phyloP scores from a whole-genome alignment of 805 yeast species.

The Pichia cephalocereana region DNA sequence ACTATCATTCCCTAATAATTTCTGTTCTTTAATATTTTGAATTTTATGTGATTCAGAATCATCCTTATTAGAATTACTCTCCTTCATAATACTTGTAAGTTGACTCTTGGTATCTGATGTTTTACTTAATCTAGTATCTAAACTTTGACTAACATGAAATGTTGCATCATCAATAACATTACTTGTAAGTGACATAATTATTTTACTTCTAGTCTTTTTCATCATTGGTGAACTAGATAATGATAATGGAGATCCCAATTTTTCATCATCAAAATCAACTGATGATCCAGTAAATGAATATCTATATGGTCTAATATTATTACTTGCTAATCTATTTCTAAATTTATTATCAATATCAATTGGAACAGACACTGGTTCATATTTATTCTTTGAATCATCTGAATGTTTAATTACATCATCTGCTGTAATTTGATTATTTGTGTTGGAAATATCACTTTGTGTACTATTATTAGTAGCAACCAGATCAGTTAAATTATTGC shows the following conservation, averaged over 20 bases:
- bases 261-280: constrained; percentile 30
- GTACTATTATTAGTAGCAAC: not conserved
- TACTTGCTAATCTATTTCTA: not conserved
- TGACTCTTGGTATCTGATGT: constrained; percentile 22
- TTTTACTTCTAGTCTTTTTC: constrained; percentile 4
- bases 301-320: constrained; percentile 9
- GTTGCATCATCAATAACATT: not conserved
- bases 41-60: not conserved
- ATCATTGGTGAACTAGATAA: constrained; percentile 12
- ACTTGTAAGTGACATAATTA: constrained; percentile 6
- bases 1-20: not conserved
- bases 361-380: constrained; percentile 3
- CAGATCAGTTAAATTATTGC: not conserved
- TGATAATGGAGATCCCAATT: constrained; percentile 16
- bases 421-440: not conserved
- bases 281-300: constrained; percentile 26
- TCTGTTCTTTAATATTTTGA: not conserved
- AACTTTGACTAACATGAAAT: constrained; percentile 3
- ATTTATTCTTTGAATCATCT: too few relatives aligned
- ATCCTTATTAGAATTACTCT: not conserved
- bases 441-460: not conserved
- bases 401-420: not conserved
- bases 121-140: constrained; percentile 10
- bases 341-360: constrained; percentile 12
- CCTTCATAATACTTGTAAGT: constrained; percentile 21